These are phyloP conservation scores for Lipomyces kockii DNA, from an alignment of 805 yeast genomes.

Conservation along the genomic window DNA sequence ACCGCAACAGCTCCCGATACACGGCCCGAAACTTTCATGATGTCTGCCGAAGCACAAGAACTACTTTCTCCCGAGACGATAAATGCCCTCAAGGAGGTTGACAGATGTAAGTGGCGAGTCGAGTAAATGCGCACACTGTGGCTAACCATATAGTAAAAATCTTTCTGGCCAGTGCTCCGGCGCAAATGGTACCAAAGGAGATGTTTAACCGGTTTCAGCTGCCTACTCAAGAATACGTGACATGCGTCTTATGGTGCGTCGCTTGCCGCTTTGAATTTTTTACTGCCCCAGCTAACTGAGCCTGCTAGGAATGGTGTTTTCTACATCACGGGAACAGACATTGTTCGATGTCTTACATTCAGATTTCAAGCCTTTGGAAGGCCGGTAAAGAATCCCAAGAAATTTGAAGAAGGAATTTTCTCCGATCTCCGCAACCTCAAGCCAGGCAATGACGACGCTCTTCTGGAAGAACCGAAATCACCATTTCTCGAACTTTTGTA, in stretches of 20 bases:
- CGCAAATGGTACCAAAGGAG: constrained; percentile 88
- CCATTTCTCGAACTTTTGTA: constrained; percentile 81
- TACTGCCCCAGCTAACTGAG: background rate
- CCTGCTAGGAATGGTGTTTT: constrained; percentile 63
- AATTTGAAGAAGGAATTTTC: constrained; percentile 95
- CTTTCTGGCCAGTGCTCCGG: constrained; percentile 91
- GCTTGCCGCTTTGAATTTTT: background rate
- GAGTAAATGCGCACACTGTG: background rate
- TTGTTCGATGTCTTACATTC: constrained; percentile 87
- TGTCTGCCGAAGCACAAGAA: constrained; percentile 38
- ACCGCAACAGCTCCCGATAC: constrained; percentile 22
- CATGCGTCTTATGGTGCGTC: constrained; percentile 81
- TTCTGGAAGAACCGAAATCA: constrained; percentile 84
- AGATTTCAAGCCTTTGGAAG: constrained; percentile 91
- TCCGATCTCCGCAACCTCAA: constrained; percentile 86
- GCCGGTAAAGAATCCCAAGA: constrained; percentile 79
- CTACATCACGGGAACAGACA: constrained; percentile 94
- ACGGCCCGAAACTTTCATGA: constrained; percentile 37
- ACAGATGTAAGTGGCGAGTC: constrained; percentile 19
- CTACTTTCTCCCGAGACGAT: constrained; percentile 31
- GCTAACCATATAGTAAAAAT: constrained; percentile 56
- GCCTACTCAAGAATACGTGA: constrained; percentile 87
- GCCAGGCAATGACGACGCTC: constrained; percentile 74
- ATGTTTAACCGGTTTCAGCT: constrained; percentile 82
- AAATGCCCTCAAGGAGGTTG: constrained; percentile 33